These are phyloP conservation scores for Alternaria ethzedia DNA, from an alignment of 2,329 filamentous ascomycete genomes.

Conservation along the genomic window DNA sequence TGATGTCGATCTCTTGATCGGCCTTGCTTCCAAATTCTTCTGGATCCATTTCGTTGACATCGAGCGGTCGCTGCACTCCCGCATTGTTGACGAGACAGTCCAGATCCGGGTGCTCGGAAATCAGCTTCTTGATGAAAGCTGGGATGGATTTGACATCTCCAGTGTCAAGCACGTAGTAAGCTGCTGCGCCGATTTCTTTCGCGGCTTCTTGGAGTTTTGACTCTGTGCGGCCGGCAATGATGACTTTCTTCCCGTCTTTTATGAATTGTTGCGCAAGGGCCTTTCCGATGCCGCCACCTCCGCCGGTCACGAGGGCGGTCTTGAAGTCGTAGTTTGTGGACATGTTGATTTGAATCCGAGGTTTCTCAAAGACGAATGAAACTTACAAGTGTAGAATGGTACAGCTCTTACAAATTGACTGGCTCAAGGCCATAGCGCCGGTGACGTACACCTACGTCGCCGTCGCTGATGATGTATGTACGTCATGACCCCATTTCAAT, in stretches of 20 bases:
- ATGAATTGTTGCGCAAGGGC: slow-evolving; percentile 58
- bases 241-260: slow-evolving; percentile 55
- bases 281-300: slow-evolving; percentile 60
- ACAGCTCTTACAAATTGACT: no score
- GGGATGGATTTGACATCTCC: slow-evolving; percentile 55
- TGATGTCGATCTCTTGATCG: slow-evolving; percentile 65
- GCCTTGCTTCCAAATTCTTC: slow-evolving; percentile 57
- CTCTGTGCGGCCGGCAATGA: slow-evolving; percentile 63
- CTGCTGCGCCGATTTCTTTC: slow-evolving; percentile 53
- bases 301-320: slow-evolving; percentile 54
- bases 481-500: background rate
- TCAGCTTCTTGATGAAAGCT: slow-evolving; percentile 55
- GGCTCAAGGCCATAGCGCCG: background rate
- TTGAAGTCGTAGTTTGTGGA: slow-evolving; percentile 45
- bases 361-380: no score
- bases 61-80: slow-evolving; percentile 62
- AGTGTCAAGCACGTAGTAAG: slow-evolving; percentile 62
- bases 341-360: no score
- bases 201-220: slow-evolving; percentile 57
- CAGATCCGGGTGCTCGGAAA: slow-evolving; percentile 59
- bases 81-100: slow-evolving; percentile 68
- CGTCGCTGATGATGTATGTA: background rate
- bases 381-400: no score
- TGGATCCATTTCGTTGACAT: slow-evolving; percentile 48
- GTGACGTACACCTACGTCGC: background rate